Percentiles rank a stretch among this genome's conserved stretches.
Evolutionary conservation across 202 grass and related monocot species (phyloP).

Genomic region (Schoenoplectus tabernaemontani): DNA sequence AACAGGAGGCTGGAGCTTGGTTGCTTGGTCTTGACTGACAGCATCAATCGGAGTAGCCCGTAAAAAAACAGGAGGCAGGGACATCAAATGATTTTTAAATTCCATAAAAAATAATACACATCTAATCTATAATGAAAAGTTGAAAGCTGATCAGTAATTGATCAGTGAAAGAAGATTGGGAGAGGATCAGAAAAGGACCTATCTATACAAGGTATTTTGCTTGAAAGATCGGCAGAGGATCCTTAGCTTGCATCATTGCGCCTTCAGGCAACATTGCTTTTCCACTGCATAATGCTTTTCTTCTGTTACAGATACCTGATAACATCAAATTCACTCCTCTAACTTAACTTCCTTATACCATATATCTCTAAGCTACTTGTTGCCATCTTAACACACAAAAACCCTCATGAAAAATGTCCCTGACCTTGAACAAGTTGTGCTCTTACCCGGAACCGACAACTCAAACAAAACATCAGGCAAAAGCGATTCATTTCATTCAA

Average conservation of each 20-base stretch:
- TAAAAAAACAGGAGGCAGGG: too few relatives aligned
- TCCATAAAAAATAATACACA: too few relatives aligned
- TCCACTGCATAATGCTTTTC: slow-evolving; percentile 56
- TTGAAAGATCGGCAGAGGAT: too few relatives aligned
- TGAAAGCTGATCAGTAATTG: too few relatives aligned
- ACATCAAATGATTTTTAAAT: too few relatives aligned
- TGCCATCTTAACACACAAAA: background rate
- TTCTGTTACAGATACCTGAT: slow-evolving; percentile 25
- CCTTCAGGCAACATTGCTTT: slow-evolving; percentile 26
- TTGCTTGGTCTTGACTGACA: too few relatives aligned
- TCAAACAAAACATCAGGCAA: background rate
- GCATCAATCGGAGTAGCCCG: too few relatives aligned
- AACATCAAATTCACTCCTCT: background rate
- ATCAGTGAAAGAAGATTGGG: too few relatives aligned
- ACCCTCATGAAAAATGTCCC: background rate
- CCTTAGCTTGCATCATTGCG: slow-evolving; percentile 28
- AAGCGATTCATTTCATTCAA: background rate
- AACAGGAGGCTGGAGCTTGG: too few relatives aligned
- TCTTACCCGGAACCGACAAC: background rate
- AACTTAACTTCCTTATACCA: background rate
- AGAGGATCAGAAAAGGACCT: background rate
- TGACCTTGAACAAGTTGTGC: slow-evolving; percentile 5
- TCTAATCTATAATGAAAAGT: too few relatives aligned
- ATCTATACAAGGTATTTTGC: slow-evolving; percentile 1
- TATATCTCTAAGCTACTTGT: background rate